Evolutionary conservation across 257 asterid species (phyloP).

Genomic region (Jasminum sambac): DNA sequence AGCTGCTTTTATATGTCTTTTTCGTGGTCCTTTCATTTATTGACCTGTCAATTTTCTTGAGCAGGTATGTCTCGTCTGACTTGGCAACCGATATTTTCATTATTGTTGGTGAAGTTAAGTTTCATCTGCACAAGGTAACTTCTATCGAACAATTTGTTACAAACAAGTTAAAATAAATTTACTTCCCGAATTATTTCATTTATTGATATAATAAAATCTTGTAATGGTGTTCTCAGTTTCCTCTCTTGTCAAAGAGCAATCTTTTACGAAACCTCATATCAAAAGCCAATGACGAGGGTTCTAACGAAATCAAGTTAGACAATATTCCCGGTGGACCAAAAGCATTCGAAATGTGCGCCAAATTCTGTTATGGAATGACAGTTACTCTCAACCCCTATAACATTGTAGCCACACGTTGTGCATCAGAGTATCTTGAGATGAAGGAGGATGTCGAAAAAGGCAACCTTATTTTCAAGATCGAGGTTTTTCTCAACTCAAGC

Average conservation of each 20-base stretch:
- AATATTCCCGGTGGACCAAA: constrained; percentile 93
- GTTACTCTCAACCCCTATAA: constrained; percentile 87
- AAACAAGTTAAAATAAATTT: not conserved
- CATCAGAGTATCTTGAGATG: constrained; percentile 92
- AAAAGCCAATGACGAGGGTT: constrained; percentile 41
- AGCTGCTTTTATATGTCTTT: not conserved
- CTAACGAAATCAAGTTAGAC: constrained; percentile 50
- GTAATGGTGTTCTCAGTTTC: constrained; percentile 53
- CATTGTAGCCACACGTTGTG: constrained; percentile 85
- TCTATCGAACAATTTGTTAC: constrained; percentile 6
- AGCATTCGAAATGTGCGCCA: constrained; percentile 87
- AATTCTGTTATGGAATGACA: constrained; percentile 84
- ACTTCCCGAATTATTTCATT: not conserved
- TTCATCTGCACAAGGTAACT: constrained; percentile 91
- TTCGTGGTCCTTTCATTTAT: constrained; percentile 46
- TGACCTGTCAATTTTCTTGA: constrained; percentile 21
- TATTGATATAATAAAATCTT: not conserved
- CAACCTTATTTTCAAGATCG: constrained; percentile 74
- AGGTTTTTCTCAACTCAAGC: constrained; percentile 82
- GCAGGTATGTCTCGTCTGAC: constrained; percentile 75
- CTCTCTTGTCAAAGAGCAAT: constrained; percentile 87
- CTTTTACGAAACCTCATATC: constrained; percentile 61
- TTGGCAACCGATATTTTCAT: constrained; percentile 70
- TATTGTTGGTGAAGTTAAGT: constrained; percentile 58
- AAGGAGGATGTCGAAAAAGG: constrained; percentile 78